A percentile compares a stretch with the other conserved stretches of the same genome.
Evolutionary conservation across 2,329 filamentous ascomycete genomes (phyloP).

Genomic region (Diaporthe vaccinii): DNA sequence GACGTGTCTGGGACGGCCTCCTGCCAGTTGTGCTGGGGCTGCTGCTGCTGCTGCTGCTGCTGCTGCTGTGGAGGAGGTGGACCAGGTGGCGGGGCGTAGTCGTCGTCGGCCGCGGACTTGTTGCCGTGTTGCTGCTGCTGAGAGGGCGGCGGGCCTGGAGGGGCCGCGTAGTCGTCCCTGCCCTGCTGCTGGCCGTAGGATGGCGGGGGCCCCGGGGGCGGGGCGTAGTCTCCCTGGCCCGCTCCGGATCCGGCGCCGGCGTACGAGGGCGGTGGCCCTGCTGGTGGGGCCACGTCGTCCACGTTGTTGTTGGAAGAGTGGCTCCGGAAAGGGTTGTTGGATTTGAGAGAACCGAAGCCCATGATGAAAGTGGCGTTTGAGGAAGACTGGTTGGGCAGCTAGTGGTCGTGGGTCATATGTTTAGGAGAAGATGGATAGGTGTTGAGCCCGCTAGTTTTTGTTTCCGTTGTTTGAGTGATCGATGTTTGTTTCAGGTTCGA

Average conservation of each 20-base stretch:
- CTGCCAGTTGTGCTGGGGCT: constrained; percentile 76
- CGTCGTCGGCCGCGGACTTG: not conserved
- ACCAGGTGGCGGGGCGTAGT: constrained; percentile 50
- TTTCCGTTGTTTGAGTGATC: not conserved
- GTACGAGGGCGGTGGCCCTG: constrained; percentile 50
- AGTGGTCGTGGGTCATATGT: not conserved
- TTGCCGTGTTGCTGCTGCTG: not conserved
- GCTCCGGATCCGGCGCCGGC: constrained; percentile 44
- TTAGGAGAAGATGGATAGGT: constrained; percentile 1
- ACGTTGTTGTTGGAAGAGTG: constrained; percentile 37
- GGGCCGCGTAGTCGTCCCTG: constrained; percentile 37
- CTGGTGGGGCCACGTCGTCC: constrained; percentile 43
- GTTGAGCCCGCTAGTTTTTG: not conserved
- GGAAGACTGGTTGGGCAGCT: constrained; percentile 8
- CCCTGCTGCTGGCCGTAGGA: constrained; percentile 13
- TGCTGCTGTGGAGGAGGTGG: constrained; percentile 49
- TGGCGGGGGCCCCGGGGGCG: constrained; percentile 40
- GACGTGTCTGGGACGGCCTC: constrained; percentile 79
- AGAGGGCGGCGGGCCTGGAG: constrained; percentile 39
- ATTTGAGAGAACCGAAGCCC: constrained; percentile 36
- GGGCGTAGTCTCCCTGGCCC: constrained; percentile 34
- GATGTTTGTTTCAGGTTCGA: constrained; percentile 3
- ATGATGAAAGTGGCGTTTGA: not conserved
- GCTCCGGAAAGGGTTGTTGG: constrained; percentile 42
- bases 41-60: constrained; percentile 42